phyloP scores from a whole-genome alignment of 345 rosid genomes.

The Populus nigra region DNA sequence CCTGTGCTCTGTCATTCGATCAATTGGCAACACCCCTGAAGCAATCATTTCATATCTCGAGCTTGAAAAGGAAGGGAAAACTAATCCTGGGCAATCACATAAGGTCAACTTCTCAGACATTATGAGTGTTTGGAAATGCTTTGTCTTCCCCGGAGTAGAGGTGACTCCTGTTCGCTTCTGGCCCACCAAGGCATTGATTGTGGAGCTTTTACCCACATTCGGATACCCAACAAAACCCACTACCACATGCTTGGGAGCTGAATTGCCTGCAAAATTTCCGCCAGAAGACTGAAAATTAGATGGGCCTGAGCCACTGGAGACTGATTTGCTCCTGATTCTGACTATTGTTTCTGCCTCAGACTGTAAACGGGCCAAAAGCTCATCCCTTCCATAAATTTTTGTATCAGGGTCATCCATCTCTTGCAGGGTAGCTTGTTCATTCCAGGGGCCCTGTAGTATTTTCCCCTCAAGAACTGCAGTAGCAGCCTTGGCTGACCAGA shows the following conservation, averaged over 20 bases:
- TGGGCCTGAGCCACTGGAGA: conserved; percentile 27
- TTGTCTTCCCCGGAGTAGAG: conserved; percentile 93
- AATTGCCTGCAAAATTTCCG: conserved; percentile 19
- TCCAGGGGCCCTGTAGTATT: conserved; percentile 40
- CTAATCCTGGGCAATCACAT: conserved; percentile 91
- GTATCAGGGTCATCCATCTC: conserved; percentile 47
- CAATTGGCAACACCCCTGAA: conserved; percentile 89
- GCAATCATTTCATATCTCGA: conserved; percentile 90
- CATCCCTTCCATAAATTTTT: conserved; percentile 73
- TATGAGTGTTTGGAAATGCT: conserved; percentile 86
- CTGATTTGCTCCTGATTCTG: conserved; percentile 45
- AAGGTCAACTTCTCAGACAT: conserved; percentile 77
- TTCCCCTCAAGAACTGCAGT: conserved; percentile 73
- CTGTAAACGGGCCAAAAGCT: conserved; percentile 70
- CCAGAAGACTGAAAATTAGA: conserved; percentile 23
- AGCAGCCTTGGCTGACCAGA: conserved; percentile 98
- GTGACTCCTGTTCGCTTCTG: conserved; percentile 93
- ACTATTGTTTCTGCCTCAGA: conserved; percentile 73
- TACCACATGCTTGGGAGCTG: conserved; percentile 42
- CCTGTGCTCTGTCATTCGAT: conserved; percentile 85
- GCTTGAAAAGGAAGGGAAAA: conserved; percentile 89
- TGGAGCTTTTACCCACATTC: conserved; percentile 92
- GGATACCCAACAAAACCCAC: conserved; percentile 96
- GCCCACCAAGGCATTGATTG: conserved; percentile 89
- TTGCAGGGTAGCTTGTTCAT: conserved; percentile 24